phyloP scores from a whole-genome alignment of 495 filamentous ascomycete species.

The Lentithecium fluviatile region DNA sequence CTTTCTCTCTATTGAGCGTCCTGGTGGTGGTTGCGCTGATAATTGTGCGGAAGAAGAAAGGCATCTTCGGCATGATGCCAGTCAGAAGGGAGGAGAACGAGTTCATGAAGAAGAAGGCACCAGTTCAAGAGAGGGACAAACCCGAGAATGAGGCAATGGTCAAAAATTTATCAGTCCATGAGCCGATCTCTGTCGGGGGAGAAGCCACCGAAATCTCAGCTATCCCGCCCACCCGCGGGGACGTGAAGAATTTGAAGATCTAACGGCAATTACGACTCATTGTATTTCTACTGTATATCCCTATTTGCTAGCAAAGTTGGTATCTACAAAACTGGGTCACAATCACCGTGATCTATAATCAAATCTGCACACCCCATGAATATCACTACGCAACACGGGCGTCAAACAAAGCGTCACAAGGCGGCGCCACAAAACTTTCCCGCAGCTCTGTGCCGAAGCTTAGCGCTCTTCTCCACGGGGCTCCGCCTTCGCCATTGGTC shows the following conservation, averaged over 20 bases:
- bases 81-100: slow-evolving; percentile 18
- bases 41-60: slow-evolving; percentile 11
- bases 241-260: too few relatives aligned
- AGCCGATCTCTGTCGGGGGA: neutral
- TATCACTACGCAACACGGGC: neutral
- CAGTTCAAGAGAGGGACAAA: neutral
- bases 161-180: neutral
- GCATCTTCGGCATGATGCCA: slow-evolving; percentile 15
- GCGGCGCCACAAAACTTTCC: neutral
- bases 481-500: neutral
- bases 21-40: slow-evolving; percentile 14
- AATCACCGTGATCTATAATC: too few relatives aligned
- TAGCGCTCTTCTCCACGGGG: neutral
- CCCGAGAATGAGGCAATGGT: neutral
- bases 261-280: too few relatives aligned
- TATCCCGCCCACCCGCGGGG: too few relatives aligned
- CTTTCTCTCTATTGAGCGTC: slow-evolving; percentile 20
- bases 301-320: too few relatives aligned
- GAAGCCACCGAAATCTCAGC: too few relatives aligned
- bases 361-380: too few relatives aligned
- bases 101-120: slow-evolving; percentile 15
- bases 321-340: too few relatives aligned
- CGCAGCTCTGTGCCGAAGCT: slow-evolving; percentile 9
- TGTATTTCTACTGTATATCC: too few relatives aligned
- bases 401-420: neutral